A percentile compares a stretch with the other conserved stretches of the same genome.
phyloP scores from a whole-genome alignment of 2,329 filamentous ascomycete species.

The Monilinia fructigena region DNA sequence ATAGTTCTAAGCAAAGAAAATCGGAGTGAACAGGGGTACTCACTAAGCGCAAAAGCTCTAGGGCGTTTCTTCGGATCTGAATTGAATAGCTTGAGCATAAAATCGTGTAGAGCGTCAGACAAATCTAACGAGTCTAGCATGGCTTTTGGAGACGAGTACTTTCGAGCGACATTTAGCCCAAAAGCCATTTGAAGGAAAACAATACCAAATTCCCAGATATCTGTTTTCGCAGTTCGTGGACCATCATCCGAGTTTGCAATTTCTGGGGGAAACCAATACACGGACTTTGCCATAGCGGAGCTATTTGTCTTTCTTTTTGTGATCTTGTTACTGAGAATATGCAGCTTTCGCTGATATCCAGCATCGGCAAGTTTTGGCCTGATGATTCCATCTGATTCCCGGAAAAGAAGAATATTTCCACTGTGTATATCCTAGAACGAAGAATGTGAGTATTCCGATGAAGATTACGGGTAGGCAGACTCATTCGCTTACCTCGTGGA shows the following conservation, averaged over 20 bases:
- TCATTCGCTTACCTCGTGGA: slow-evolving; percentile 58
- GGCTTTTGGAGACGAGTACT: slow-evolving; percentile 74
- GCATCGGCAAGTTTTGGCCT: slow-evolving; percentile 74
- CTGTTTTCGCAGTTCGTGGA: slow-evolving; percentile 73
- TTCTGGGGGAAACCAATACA: slow-evolving; percentile 83
- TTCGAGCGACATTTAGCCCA: slow-evolving; percentile 71
- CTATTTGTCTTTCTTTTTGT: slow-evolving; percentile 54
- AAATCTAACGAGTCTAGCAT: slow-evolving; percentile 70
- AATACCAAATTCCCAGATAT: slow-evolving; percentile 93
- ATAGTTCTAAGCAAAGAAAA: background rate
- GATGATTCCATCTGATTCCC: slow-evolving; percentile 65
- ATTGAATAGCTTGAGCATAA: slow-evolving; percentile 82
- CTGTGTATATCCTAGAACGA: slow-evolving; percentile 62
- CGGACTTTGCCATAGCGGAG: slow-evolving; percentile 64
- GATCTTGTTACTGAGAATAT: slow-evolving; percentile 57
- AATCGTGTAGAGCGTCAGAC: slow-evolving; percentile 73
- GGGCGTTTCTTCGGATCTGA: slow-evolving; percentile 80
- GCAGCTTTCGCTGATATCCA: slow-evolving; percentile 66
- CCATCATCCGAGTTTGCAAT: slow-evolving; percentile 60
- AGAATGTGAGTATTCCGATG: background rate
- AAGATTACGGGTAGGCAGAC: background rate
- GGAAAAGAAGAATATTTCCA: slow-evolving; percentile 74
- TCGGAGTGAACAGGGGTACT: slow-evolving; percentile 4
- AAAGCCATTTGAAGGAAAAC: slow-evolving; percentile 93
- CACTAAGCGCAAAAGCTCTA: slow-evolving; percentile 69